Conservation (phyloP, 192 early-diverging fungal genomes). For the Phycomyces nitens region DNA sequence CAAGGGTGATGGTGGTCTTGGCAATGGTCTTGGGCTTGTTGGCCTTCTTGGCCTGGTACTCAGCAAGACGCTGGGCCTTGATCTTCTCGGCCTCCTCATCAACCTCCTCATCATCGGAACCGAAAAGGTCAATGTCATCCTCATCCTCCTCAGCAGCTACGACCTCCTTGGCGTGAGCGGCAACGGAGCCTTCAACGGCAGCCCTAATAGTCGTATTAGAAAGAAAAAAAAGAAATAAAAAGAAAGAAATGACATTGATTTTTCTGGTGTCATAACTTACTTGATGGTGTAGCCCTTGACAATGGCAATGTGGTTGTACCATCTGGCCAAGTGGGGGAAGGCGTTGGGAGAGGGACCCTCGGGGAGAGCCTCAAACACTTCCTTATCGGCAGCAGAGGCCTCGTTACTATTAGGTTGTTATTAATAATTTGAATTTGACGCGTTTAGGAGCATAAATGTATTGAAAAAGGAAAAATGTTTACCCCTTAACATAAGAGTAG, state of each 20-base stretch:
- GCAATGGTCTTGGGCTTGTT: slow-evolving; percentile 78
- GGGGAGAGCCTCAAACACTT: slow-evolving; percentile 77
- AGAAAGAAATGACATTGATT: not conserved
- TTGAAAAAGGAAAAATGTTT: slow-evolving; percentile 28
- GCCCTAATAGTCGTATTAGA: slow-evolving; percentile 18
- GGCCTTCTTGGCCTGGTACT: slow-evolving; percentile 90
- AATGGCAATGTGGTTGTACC: slow-evolving; percentile 89
- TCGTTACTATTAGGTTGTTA: slow-evolving; percentile 47
- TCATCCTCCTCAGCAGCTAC: slow-evolving; percentile 76
- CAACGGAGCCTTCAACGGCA: slow-evolving; percentile 51
- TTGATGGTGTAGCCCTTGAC: slow-evolving; percentile 49
- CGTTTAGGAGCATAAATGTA: slow-evolving; percentile 1
- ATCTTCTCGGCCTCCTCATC: slow-evolving; percentile 88
- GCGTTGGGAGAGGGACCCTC: slow-evolving; percentile 67
- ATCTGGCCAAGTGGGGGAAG: slow-evolving; percentile 89
- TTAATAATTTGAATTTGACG: not conserved
- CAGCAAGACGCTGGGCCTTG: slow-evolving; percentile 84
- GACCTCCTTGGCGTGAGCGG: slow-evolving; percentile 45
- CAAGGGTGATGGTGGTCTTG: slow-evolving; percentile 88
- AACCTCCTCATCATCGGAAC: slow-evolving; percentile 88
- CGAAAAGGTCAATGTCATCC: slow-evolving; percentile 94
- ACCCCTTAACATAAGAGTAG: slow-evolving; percentile 76
- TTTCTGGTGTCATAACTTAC: slow-evolving; percentile 31
- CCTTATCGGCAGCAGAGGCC: slow-evolving; percentile 80
- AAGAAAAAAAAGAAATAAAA: not conserved